Evolutionary conservation across 1,139 yeast genomes (phyloP).

Genomic region (Scheffersomyces lignicola): DNA sequence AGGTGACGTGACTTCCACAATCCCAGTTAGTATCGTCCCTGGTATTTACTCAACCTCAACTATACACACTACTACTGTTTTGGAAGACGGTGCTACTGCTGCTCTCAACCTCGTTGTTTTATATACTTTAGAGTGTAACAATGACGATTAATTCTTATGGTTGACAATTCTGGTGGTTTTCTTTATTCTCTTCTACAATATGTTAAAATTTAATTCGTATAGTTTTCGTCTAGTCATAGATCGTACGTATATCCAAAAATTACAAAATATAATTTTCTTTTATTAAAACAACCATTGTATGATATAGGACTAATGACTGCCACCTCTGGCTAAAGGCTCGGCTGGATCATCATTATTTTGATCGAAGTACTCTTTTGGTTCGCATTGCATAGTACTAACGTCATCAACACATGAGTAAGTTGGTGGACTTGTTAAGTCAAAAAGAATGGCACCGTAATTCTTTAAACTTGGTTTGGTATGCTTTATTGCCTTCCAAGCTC

Average conservation of each 20-base stretch:
- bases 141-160: conserved; percentile 7
- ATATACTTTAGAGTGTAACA: conserved; percentile 26
- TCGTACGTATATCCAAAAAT: not conserved
- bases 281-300: not conserved
- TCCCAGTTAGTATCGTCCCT: conserved; percentile 18
- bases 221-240: not conserved
- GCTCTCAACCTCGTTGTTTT: conserved; percentile 34
- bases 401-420: conserved; percentile 2
- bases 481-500: not conserved
- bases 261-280: not conserved
- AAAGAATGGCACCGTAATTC: not conserved
- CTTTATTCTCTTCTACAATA: conserved; percentile 3
- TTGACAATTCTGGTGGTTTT: conserved; percentile 2
- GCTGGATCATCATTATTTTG: not conserved
- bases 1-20: conserved; percentile 8
- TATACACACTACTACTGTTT: conserved; percentile 21
- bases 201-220: not conserved
- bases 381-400: not conserved
- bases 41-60: conserved; percentile 28
- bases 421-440: not conserved
- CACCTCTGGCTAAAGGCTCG: not conserved
- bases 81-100: conserved; percentile 28
- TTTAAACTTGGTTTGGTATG: not conserved
- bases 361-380: not conserved
- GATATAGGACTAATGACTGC: too few relatives aligned